These are phyloP conservation scores for Epithele typhae DNA, from an alignment of 768 basidiomycete genomes.

Conservation along the genomic window DNA sequence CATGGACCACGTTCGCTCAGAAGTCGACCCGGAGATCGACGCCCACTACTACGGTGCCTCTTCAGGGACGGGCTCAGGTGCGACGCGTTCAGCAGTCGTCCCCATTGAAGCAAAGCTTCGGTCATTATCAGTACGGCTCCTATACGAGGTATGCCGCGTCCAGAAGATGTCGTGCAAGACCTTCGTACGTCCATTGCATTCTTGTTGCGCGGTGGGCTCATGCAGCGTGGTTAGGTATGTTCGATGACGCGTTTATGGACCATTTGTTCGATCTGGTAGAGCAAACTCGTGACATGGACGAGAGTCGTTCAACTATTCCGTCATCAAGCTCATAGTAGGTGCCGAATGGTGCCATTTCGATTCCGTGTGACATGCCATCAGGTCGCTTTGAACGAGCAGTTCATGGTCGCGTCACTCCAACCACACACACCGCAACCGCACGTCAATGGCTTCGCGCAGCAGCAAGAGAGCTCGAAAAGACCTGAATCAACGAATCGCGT, in stretches of 20 bases:
- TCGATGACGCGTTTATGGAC: slow-evolving; percentile 81
- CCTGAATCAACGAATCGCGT: slow-evolving; percentile 68
- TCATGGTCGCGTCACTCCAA: slow-evolving; percentile 83
- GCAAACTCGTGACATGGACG: slow-evolving; percentile 79
- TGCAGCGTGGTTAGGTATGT: slow-evolving; percentile 68
- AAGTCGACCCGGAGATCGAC: slow-evolving; percentile 75
- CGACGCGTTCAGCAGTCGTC: slow-evolving; percentile 35
- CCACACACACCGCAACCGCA: slow-evolving; percentile 19
- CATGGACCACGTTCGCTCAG: slow-evolving; percentile 81
- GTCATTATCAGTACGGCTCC: slow-evolving; percentile 61
- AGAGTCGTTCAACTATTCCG: slow-evolving; percentile 95
- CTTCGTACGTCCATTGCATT: slow-evolving; percentile 64
- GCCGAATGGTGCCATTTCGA: too few species aligned
- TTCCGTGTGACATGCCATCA: slow-evolving; percentile 23
- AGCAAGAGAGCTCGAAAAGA: slow-evolving; percentile 12
- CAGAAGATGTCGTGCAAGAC: slow-evolving; percentile 78
- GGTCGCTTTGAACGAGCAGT: slow-evolving; percentile 96
- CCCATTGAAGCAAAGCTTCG: slow-evolving; percentile 85
- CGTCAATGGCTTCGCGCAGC: slow-evolving; percentile 7
- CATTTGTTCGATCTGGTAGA: slow-evolving; percentile 92
- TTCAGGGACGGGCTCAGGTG: slow-evolving; percentile 30
- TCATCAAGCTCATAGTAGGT: slow-evolving; percentile 89
- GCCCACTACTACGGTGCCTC: slow-evolving; percentile 36
- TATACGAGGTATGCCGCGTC: slow-evolving; percentile 93
- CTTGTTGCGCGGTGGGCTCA: too few species aligned